These are phyloP conservation scores for Houttuynia cordata DNA, from an alignment of 164 flowering plant genomes.

Conservation along the genomic window DNA sequence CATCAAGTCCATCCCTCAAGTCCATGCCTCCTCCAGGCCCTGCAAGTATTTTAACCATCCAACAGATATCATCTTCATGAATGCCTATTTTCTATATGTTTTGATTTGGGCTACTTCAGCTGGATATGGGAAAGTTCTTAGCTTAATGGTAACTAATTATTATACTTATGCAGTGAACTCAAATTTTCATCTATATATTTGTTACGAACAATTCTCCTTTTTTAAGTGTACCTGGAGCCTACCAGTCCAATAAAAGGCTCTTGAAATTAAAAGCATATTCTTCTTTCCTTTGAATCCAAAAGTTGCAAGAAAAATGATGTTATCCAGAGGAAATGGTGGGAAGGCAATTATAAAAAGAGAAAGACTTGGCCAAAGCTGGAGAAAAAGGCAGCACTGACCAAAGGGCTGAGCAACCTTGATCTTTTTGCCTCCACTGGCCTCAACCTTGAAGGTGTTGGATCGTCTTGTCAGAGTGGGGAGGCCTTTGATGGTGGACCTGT, in stretches of 20 bases:
- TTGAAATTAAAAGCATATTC: too few relatives aligned
- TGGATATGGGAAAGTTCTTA: background rate
- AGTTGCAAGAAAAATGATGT: too few relatives aligned
- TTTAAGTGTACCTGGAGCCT: too few relatives aligned
- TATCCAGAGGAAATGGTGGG: background rate
- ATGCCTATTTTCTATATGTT: too few relatives aligned
- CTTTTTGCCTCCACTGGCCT: conserved; percentile 60
- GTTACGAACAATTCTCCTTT: background rate
- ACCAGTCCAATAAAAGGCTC: background rate
- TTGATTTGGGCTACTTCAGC: too few relatives aligned
- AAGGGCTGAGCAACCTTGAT: conserved; percentile 74
- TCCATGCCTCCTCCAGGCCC: conserved; percentile 72
- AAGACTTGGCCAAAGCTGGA: too few relatives aligned
- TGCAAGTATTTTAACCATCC: conserved; percentile 8
- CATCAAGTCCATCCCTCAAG: conserved; percentile 64
- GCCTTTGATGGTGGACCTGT: conserved; percentile 23
- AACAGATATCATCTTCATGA: background rate
- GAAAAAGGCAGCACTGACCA: conserved; percentile 28
- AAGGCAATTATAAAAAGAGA: too few relatives aligned
- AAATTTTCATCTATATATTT: too few relatives aligned
- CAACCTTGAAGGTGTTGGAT: conserved; percentile 25
- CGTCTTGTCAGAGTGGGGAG: conserved; percentile 41
- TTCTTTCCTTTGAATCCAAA: too few relatives aligned
- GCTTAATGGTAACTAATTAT: too few relatives aligned
- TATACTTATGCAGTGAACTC: too few relatives aligned